Evolutionary conservation across 176 grass and related monocot species (phyloP).

Genomic region (Triticum turgidum): DNA sequence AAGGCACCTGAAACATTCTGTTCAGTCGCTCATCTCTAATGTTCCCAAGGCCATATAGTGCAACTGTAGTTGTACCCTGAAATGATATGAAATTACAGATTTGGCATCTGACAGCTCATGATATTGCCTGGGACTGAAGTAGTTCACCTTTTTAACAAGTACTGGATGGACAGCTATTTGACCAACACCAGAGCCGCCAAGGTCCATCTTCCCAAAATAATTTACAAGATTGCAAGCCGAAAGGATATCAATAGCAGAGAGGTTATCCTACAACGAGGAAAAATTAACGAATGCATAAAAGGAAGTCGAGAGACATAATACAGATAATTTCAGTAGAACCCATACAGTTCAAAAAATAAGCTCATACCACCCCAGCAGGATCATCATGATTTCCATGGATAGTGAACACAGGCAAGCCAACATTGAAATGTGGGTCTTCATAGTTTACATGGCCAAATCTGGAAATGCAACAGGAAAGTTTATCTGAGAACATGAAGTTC

Average conservation of each 20-base stretch:
- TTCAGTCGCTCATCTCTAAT: constrained; percentile 96
- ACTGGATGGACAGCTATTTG: constrained; percentile 80
- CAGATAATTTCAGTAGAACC: neutral
- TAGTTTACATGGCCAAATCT: constrained; percentile 93
- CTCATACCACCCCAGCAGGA: constrained; percentile 79
- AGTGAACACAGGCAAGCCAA: constrained; percentile 90
- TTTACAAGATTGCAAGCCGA: constrained; percentile 97
- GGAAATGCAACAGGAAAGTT: neutral
- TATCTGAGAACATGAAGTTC: neutral
- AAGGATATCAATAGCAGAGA: constrained; percentile 94
- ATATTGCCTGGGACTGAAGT: neutral
- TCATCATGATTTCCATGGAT: constrained; percentile 96
- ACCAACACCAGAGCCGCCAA: constrained; percentile 86
- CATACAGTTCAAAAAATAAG: neutral
- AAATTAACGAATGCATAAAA: constrained; percentile 13
- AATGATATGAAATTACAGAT: constrained; percentile 22
- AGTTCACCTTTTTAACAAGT: constrained; percentile 76
- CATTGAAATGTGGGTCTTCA: constrained; percentile 83
- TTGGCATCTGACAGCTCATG: neutral
- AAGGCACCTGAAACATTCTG: constrained; percentile 94
- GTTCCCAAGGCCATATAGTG: constrained; percentile 91
- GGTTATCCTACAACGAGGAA: constrained; percentile 70
- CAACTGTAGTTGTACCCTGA: constrained; percentile 80
- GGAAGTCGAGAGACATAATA: neutral
- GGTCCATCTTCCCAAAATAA: constrained; percentile 97